Percentiles rank a stretch among this genome's conserved stretches.
These are phyloP conservation scores for Populus hybrid DNA, from an alignment of 441 rosid genomes.

Conservation along the genomic window DNA sequence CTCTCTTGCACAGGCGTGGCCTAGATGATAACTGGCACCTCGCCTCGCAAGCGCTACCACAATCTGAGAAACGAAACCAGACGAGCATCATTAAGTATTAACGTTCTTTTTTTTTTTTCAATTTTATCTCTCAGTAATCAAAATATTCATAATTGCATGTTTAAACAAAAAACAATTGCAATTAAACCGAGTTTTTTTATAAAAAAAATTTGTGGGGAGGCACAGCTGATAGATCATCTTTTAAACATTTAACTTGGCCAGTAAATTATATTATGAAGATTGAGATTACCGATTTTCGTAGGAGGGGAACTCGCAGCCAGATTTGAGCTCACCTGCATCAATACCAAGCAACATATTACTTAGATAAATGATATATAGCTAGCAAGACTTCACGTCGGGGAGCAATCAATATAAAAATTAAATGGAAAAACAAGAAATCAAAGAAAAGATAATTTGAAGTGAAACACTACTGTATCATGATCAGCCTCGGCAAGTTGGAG, in stretches of 20 bases:
- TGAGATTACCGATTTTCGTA: slow-evolving; percentile 26
- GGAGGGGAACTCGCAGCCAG: background rate
- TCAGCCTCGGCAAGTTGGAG: slow-evolving; percentile 46
- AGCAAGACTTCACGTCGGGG: background rate
- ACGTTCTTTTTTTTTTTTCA: background rate
- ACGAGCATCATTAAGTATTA: background rate
- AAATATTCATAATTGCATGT: background rate
- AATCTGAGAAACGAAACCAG: slow-evolving; percentile 28
- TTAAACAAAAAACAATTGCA: background rate
- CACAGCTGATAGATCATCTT: no score
- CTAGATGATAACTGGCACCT: slow-evolving; percentile 55
- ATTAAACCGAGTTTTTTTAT: background rate
- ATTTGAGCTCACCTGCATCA: slow-evolving; percentile 17
- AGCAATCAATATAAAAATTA: background rate
- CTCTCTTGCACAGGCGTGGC: slow-evolving; percentile 52
- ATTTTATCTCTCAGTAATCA: background rate
- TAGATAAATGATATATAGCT: background rate
- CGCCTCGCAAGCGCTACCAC: slow-evolving; percentile 45
- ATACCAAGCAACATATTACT: background rate
- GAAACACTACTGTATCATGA: slow-evolving; percentile 24
- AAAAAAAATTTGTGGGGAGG: background rate
- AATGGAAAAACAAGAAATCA: background rate
- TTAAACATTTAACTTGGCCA: background rate
- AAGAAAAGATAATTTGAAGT: background rate
- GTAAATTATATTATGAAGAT: background rate